Evolutionary conservation across 805 yeast genomes (phyloP).

Genomic region (Schwanniomyces occidentalis): DNA sequence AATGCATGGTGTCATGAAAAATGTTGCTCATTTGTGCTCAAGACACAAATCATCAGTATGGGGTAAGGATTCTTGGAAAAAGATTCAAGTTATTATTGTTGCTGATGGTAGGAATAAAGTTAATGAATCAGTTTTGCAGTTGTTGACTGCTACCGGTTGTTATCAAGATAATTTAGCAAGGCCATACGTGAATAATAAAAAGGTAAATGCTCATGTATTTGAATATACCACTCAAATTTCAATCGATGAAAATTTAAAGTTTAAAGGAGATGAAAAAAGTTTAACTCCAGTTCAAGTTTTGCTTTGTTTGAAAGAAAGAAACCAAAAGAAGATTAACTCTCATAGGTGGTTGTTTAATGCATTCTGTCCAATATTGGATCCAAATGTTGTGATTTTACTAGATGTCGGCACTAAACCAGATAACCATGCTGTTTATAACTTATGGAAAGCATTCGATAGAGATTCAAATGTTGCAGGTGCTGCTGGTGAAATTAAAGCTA

Average conservation of each 20-base stretch:
- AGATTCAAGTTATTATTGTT: conserved; percentile 86
- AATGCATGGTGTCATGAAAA: conserved; percentile 90
- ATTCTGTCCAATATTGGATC: conserved; percentile 86
- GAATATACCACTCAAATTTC: conserved; percentile 97
- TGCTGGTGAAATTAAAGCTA: conserved; percentile 95
- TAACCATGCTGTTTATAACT: conserved; percentile 79
- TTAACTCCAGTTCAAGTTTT: conserved; percentile 93
- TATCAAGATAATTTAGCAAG: conserved; percentile 98
- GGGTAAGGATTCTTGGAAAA: conserved; percentile 98
- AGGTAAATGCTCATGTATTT: conserved; percentile 90
- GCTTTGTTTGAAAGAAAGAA: conserved; percentile 89
- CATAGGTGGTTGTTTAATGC: conserved; percentile 98
- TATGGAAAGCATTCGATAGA: conserved; percentile 96
- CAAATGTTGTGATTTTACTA: conserved; percentile 82
- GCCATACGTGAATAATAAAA: conserved; percentile 86
- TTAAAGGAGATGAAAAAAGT: conserved; percentile 86
- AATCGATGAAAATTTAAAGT: conserved; percentile 82
- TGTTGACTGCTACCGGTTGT: conserved; percentile 91
- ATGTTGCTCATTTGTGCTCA: conserved; percentile 82
- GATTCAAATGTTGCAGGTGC: conserved; percentile 99
- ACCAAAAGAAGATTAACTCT: conserved; percentile 91
- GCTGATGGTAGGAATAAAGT: conserved; percentile 95
- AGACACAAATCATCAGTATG: conserved; percentile 82
- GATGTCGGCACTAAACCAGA: conserved; percentile 99
- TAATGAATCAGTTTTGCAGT: conserved; percentile 79